phyloP scores from a whole-genome alignment of 1,284 basidiomycete species.

The Naganishia liquefaciens region DNA sequence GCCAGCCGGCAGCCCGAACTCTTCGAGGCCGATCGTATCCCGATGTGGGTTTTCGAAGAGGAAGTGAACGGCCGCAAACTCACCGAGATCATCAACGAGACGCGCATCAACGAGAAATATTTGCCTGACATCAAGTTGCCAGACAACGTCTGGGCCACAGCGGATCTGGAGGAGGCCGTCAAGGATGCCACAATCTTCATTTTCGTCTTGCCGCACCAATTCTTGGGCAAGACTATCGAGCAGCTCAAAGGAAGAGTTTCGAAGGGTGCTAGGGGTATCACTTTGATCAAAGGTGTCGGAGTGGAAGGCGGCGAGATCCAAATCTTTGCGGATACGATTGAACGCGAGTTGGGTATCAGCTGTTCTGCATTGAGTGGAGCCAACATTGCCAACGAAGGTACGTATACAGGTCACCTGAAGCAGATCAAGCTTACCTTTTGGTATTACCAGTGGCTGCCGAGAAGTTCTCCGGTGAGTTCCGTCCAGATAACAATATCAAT shows the following conservation, averaged over 20 bases:
- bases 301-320: constrained; percentile 58
- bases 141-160: constrained; percentile 58
- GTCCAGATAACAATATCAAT: constrained; percentile 6
- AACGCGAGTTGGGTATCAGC: constrained; percentile 57
- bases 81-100: constrained; percentile 60
- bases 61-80: constrained; percentile 60
- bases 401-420: background rate
- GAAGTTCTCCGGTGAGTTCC: constrained; percentile 56
- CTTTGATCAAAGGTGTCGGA: constrained; percentile 60
- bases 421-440: background rate
- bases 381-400: constrained; percentile 62
- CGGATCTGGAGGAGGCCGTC: constrained; percentile 57
- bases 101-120: constrained; percentile 57
- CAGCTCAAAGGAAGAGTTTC: constrained; percentile 55
- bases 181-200: constrained; percentile 60
- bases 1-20: constrained; percentile 54
- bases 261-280: constrained; percentile 55
- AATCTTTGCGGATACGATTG: constrained; percentile 63
- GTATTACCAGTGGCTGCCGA: constrained; percentile 53
- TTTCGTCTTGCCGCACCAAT: constrained; percentile 62
- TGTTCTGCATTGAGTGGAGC: constrained; percentile 63
- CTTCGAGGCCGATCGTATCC: constrained; percentile 54
- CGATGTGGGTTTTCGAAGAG: constrained; percentile 57
- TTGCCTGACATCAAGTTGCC: constrained; percentile 59
- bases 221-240: constrained; percentile 51